These are phyloP conservation scores for Tephrocybe sp. DNA, from an alignment of 768 basidiomycete species.

Conservation along the genomic window DNA sequence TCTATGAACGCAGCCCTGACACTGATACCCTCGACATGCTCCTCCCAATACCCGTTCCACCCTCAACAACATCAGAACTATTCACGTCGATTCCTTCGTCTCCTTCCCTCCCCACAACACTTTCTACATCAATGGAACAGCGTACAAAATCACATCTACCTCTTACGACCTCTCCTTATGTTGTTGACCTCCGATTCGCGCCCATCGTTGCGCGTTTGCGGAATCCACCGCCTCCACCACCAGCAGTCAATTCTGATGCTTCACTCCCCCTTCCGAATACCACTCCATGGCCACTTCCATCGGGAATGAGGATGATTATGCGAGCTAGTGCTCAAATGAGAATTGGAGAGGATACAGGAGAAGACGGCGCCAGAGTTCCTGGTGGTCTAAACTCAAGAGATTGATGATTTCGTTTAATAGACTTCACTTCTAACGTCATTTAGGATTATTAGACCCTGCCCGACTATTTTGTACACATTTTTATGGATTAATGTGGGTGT, in stretches of 20 bases:
- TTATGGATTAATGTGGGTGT: neutral
- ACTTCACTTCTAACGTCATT: neutral
- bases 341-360: conserved; percentile 22
- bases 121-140: conserved; percentile 19
- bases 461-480: neutral
- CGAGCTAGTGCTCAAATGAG: conserved; percentile 44
- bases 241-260: conserved; percentile 25
- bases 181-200: conserved; percentile 62
- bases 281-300: conserved; percentile 48
- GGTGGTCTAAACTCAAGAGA: conserved; percentile 34
- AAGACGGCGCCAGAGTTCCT: conserved; percentile 28
- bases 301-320: conserved; percentile 48
- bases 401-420: conserved; percentile 11
- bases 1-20: conserved; percentile 35
- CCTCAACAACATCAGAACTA: conserved; percentile 21
- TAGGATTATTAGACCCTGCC: neutral
- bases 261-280: conserved; percentile 61
- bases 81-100: conserved; percentile 22
- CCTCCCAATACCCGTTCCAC: conserved; percentile 24
- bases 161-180: conserved; percentile 35
- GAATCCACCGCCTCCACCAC: conserved; percentile 42
- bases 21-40: conserved; percentile 39
- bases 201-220: conserved; percentile 56
- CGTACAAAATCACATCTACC: conserved; percentile 22
- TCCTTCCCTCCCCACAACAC: conserved; percentile 18